Evolutionary conservation across 371 early-diverging fungal species (phyloP).

Genomic region (Mucor plumbeus): DNA sequence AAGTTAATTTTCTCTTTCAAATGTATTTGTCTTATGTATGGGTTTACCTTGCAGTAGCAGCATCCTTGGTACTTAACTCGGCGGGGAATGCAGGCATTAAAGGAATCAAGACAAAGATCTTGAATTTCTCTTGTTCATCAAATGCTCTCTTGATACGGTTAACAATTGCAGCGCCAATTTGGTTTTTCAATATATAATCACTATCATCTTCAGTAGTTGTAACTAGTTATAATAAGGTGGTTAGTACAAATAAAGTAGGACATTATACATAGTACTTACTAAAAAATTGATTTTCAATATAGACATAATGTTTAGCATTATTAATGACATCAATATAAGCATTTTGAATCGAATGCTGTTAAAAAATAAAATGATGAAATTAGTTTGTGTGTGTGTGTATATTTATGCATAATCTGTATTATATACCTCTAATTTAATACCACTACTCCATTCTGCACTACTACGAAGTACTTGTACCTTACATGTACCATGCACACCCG

Average conservation of each 20-base stretch:
- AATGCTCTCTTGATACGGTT: conserved; percentile 82
- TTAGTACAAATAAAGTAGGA: not conserved
- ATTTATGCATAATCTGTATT: not conserved
- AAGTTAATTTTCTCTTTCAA: not conserved
- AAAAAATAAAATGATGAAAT: not conserved
- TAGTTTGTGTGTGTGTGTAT: too few relatives aligned
- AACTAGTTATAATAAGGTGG: conserved; percentile 41
- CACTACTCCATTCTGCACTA: conserved; percentile 71
- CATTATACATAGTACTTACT: conserved; percentile 52
- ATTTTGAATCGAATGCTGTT: conserved; percentile 80
- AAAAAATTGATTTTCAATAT: conserved; percentile 98
- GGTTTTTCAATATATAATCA: conserved; percentile 68
- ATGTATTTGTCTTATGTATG: not conserved
- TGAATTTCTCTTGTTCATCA: conserved; percentile 69
- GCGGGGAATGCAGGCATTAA: conserved; percentile 91
- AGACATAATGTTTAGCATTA: conserved; percentile 82
- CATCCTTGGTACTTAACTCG: conserved; percentile 76
- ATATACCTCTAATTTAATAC: conserved; percentile 57
- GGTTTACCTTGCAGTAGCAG: conserved; percentile 68
- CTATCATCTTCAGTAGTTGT: conserved; percentile 62
- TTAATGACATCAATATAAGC: conserved; percentile 82
- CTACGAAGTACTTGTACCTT: conserved; percentile 76
- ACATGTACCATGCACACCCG: conserved; percentile 53
- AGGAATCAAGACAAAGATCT: conserved; percentile 88
- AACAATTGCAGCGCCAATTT: conserved; percentile 79